Base-by-base conservation (phyloP, 192 early-diverging fungal species). In the Coemansia aciculifera region DNA sequence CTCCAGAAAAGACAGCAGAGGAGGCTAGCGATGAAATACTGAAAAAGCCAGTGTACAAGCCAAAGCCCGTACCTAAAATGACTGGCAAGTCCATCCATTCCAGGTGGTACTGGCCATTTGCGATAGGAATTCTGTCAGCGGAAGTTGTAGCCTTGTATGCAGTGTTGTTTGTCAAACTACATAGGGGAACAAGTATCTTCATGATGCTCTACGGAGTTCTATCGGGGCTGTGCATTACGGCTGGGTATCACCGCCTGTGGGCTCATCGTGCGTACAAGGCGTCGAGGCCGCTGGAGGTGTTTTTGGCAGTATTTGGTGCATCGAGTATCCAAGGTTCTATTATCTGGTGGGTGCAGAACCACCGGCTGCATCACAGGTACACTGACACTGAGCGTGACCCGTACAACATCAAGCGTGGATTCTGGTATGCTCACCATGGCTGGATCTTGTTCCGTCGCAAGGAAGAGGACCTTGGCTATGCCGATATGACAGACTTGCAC, bases 311-410 rank as follows among this genome's bases (percentile, higher is more conserved):
- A 8, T 81, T 84, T 6, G 89, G 90, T 54, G 83, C 87, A 9
- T 89, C 90, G 40, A 88, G 92, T 11, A 87, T 94, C 7, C 85
- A 95, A 73, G 93, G 93, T 52, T 92, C 91, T 34, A 88, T 93
- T 64, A 85, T 89, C 54, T 95, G 93, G 93, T 95, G 93, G 93
- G 86, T 83, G n/a, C 86, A 92, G 36, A 89, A 90, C 36, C 93
- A 95, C 75, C 90, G 93, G 57, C 89, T 91, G 61, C 93, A 95
- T 70, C 93, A 95, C 84, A 84, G 93, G 57, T 95, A 89, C 74
- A 95, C 93, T n/a, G 93, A 95, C 71, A 92, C 92, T 7, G 84
- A 89, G 59, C 86, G 85, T 80, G 93, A 93, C 64, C 93, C 93
- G 21, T 95, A 95, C 81, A 80, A 86, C 56, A 92, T 92, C 19